These are phyloP conservation scores for Alternaria consortialis DNA, from an alignment of 2,329 filamentous ascomycete species.

Conservation along the genomic window DNA sequence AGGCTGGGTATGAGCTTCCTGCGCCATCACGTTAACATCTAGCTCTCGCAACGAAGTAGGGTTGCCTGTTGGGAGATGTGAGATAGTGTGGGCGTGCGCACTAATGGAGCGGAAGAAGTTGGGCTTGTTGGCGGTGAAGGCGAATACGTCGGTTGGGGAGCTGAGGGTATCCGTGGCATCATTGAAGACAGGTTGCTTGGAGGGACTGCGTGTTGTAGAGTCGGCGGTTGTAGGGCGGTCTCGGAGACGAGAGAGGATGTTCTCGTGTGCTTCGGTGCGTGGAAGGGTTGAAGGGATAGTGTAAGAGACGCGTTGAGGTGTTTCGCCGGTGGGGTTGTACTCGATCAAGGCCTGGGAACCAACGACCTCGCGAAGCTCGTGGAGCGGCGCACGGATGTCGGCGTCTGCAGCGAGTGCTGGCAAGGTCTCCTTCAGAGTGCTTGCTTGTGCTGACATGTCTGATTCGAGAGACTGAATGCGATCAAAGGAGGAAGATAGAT, in stretches of 20 bases:
- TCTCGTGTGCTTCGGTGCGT: slow-evolving; percentile 72
- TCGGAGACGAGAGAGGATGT: slow-evolving; percentile 61
- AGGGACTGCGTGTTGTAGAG: slow-evolving; percentile 49
- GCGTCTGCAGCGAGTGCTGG: slow-evolving; percentile 64
- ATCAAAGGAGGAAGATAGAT: slow-evolving; percentile 74
- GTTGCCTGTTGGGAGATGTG: slow-evolving; percentile 33
- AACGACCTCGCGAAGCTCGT: slow-evolving; percentile 75
- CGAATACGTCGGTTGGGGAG: slow-evolving; percentile 41
- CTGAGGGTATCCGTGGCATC: slow-evolving; percentile 55
- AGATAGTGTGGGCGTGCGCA: slow-evolving; percentile 30
- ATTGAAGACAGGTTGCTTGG: slow-evolving; percentile 63
- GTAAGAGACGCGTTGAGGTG: slow-evolving; percentile 83
- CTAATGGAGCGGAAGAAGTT: slow-evolving; percentile 39
- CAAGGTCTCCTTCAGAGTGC: slow-evolving; percentile 67
- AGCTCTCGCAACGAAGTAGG: slow-evolving; percentile 55
- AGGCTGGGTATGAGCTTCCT: slow-evolving; percentile 43
- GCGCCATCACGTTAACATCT: slow-evolving; percentile 57
- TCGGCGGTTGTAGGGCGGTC: slow-evolving; percentile 47
- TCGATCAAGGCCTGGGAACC: slow-evolving; percentile 72
- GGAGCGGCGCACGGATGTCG: slow-evolving; percentile 73
- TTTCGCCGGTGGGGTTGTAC: slow-evolving; percentile 85
- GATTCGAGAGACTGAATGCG: slow-evolving; percentile 74
- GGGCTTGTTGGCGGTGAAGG: slow-evolving; percentile 30
- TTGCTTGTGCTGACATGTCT: slow-evolving; percentile 70
- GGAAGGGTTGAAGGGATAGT: slow-evolving; percentile 82